Evolutionary conservation across 352 stramenopile species (phyloP).

Genomic region (Pythium pyrilobum): DNA sequence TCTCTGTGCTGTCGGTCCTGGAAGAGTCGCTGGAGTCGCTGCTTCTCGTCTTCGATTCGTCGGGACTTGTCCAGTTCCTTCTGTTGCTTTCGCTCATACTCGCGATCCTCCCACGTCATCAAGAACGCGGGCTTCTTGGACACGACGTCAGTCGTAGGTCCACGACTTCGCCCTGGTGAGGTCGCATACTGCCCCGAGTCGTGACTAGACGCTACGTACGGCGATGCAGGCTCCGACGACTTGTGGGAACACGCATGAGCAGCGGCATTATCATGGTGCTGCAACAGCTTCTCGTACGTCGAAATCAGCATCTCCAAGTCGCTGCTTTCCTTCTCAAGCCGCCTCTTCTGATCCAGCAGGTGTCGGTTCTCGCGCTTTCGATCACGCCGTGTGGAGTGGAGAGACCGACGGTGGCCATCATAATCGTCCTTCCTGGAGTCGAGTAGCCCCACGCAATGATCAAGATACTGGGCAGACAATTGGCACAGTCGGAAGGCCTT

Average conservation of each 20-base stretch:
- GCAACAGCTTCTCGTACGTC: slow-evolving; percentile 46
- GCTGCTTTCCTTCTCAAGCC: slow-evolving; percentile 43
- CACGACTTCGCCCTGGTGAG: too few species aligned
- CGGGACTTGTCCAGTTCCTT: slow-evolving; percentile 51
- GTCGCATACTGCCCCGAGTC: too few species aligned
- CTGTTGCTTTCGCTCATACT: slow-evolving; percentile 44
- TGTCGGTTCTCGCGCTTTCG: background rate
- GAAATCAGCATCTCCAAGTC: slow-evolving; percentile 48
- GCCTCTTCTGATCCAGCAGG: slow-evolving; percentile 28
- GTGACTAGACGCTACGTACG: too few species aligned
- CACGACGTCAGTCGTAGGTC: slow-evolving; percentile 2
- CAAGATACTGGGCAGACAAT: slow-evolving; percentile 65
- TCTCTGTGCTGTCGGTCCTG: slow-evolving; percentile 25
- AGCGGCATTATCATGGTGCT: too few species aligned
- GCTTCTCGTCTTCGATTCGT: slow-evolving; percentile 64
- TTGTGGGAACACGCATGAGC: too few species aligned
- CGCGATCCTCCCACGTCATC: slow-evolving; percentile 71
- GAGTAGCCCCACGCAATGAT: slow-evolving; percentile 48
- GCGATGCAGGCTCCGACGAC: too few species aligned
- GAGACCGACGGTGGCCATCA: slow-evolving; percentile 25
- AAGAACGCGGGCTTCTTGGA: slow-evolving; percentile 54
- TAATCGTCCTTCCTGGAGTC: slow-evolving; percentile 34
- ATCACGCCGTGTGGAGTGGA: slow-evolving; percentile 18
- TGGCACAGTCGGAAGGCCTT: slow-evolving; percentile 50
- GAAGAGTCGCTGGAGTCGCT: slow-evolving; percentile 32